These are phyloP conservation scores for Hordeum vulgare DNA, from an alignment of 176 grass and related monocot species.

Conservation along the genomic window DNA sequence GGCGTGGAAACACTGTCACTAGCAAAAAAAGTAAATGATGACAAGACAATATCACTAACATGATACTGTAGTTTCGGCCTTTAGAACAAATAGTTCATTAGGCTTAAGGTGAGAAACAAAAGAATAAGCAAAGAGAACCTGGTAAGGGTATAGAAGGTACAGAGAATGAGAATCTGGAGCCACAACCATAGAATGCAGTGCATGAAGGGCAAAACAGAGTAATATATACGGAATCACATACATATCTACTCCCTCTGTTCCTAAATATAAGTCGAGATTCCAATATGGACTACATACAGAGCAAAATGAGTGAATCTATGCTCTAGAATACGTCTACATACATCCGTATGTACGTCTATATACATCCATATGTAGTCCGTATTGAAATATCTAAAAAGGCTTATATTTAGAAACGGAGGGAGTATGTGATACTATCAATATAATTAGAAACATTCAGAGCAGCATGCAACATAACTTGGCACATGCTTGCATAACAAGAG, in stretches of 20 bases:
- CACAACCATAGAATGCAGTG: background rate
- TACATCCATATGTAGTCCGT: too few relatives aligned
- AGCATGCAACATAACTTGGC: background rate
- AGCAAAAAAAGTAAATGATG: background rate
- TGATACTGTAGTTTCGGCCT: background rate
- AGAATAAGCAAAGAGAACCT: background rate
- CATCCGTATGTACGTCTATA: too few relatives aligned
- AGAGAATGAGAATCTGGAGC: background rate
- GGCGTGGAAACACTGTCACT: background rate
- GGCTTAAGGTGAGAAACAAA: background rate
- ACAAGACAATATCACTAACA: background rate
- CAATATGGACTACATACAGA: too few relatives aligned
- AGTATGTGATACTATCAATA: background rate
- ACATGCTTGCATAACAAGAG: background rate
- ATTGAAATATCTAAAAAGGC: too few relatives aligned
- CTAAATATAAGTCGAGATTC: too few relatives aligned
- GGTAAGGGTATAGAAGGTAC: background rate
- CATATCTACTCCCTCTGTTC: too few relatives aligned
- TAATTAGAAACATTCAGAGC: background rate
- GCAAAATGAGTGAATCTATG: too few relatives aligned
- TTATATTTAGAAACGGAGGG: too few relatives aligned
- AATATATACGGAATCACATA: background rate
- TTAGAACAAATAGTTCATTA: background rate
- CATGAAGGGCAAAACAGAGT: background rate
- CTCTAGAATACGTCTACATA: too few relatives aligned